Conservation (phyloP, 148 eudicot species). For the Vaccinium macrocarpon region DNA sequence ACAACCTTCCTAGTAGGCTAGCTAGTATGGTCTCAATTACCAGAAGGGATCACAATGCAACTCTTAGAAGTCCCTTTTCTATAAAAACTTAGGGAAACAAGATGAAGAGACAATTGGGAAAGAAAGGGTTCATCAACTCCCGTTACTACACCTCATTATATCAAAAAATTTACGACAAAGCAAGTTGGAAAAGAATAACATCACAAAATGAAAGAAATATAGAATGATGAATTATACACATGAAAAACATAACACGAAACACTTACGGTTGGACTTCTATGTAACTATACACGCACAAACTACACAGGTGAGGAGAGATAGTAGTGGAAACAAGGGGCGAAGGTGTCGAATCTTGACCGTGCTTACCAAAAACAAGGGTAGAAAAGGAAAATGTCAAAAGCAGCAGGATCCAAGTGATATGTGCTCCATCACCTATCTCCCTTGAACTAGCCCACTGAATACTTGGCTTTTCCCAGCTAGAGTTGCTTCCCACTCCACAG, state of each 20-base stretch:
- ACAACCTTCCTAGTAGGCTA: not conserved
- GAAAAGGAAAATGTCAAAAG: not conserved
- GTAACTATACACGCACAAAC: conserved; percentile 7
- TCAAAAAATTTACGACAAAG: not conserved
- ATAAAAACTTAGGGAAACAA: not conserved
- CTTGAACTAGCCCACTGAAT: conserved; percentile 96
- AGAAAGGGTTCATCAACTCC: not conserved
- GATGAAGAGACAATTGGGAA: not conserved
- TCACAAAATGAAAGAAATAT: not conserved
- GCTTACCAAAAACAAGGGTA: not conserved
- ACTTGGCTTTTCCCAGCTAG: conserved; percentile 99
- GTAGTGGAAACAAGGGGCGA: not conserved
- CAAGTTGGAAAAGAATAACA: not conserved
- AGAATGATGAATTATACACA: not conserved
- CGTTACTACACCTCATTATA: not conserved
- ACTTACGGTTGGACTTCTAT: not conserved
- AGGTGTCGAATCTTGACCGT: not conserved
- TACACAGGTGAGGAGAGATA: not conserved
- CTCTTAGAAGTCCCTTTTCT: not conserved
- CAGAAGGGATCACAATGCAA: not conserved
- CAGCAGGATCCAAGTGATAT: not conserved
- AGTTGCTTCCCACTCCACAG: conserved; percentile 99
- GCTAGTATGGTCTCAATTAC: not conserved
- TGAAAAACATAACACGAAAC: not conserved
- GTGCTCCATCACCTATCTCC: conserved; percentile 41